Base-by-base conservation (phyloP, 345 rosid species). In the Arabidopsis arenosa region DNA sequence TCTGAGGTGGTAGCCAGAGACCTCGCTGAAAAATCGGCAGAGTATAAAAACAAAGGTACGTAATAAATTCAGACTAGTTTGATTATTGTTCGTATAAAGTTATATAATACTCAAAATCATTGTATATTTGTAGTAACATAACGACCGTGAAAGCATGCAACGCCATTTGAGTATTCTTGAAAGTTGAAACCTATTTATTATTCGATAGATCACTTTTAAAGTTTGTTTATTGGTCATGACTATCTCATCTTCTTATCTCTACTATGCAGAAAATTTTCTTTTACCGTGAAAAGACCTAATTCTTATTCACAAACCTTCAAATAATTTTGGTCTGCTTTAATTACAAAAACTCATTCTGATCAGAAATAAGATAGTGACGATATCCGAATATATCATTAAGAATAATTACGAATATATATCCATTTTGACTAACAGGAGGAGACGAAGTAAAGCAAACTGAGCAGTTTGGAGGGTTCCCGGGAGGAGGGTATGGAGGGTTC, bases 1-100 rank as follows among this genome's bases (percentile, higher is more conserved):
- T 73, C 71, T n/a, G 77, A 63, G 39, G 77, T 64, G 18, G 63
- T 64, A 28, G 77, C 77, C 5, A 73, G 77, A n/a, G 58, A 64
- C 43, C 71, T 73, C 6, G 53, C 69, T 39, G 63, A 63, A 28
- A 32, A 36, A 11, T 68, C 62, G 37, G 37, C 37, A 35, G 37
- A 35, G 7, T 6, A 35, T 9, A 53, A 9, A 9, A 68, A 32
- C 4, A 33, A 21, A 13, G 70, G 77, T 73, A 48, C 7, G 43
- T 40, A 52, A 52, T 23, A 52, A 9, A 52, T 52, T 52, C 14
- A 23, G 3, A 52, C 6, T 23, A 23, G 14, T 52, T 52, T 52
- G 14, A 52, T 52, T 23, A 10, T 52, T 6, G 4, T 21, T 51
- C 21, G 4, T 17, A 7, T 13, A 8, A 17, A 52, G 4, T 23